Evolutionary conservation across 441 rosid genomes (phyloP).

Genomic region (Bocquillonia castaneifolia): DNA sequence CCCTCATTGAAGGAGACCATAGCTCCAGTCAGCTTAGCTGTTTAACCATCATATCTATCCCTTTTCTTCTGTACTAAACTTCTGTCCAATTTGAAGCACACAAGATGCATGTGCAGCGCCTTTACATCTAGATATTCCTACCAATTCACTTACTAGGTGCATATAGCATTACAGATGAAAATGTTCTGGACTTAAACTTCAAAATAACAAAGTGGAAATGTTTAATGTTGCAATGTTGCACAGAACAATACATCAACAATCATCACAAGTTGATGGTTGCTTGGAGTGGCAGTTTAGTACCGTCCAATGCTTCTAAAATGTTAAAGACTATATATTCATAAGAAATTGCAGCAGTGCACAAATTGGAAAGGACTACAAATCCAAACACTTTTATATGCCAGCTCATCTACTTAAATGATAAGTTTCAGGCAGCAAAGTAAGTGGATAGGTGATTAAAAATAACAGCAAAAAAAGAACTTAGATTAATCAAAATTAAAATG

Average conservation of each 20-base stretch:
- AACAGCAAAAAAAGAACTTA: not conserved
- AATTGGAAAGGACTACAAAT: not conserved
- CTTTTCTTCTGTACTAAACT: not conserved
- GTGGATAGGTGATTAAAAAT: not conserved
- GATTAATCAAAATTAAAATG: constrained; percentile 1
- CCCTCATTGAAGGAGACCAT: not conserved
- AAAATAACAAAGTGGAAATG: not conserved
- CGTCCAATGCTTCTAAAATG: not conserved
- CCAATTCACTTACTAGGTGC: not conserved
- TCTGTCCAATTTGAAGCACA: constrained; percentile 7
- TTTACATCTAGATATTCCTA: not conserved
- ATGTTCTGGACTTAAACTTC: not conserved
- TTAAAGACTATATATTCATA: not conserved
- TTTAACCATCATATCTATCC: not conserved
- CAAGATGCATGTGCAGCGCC: not conserved
- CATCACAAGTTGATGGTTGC: not conserved
- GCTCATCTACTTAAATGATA: not conserved
- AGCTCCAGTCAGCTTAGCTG: not conserved
- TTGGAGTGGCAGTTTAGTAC: not conserved
- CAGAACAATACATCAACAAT: not conserved
- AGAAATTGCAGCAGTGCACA: not conserved
- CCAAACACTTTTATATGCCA: not conserved
- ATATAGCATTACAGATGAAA: not conserved
- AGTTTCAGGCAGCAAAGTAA: not conserved
- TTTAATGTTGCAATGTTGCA: not conserved